Evolutionary conservation across 2,329 filamentous ascomycete species (phyloP).

Genomic region (Scytalidium sp.): DNA sequence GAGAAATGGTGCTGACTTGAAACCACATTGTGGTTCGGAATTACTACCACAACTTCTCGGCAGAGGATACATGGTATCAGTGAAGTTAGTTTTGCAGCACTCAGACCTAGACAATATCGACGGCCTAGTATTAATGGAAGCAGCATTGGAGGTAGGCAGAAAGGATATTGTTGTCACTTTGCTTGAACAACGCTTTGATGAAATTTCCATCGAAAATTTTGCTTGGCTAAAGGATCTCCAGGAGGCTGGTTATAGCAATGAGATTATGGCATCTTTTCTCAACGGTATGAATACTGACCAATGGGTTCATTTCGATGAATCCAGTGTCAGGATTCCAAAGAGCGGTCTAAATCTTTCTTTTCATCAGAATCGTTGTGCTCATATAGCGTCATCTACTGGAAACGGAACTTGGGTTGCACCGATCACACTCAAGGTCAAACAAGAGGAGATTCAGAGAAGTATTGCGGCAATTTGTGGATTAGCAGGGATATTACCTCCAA

Average conservation of each 20-base stretch:
- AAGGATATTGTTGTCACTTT: background rate
- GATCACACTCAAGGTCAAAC: background rate
- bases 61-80: too few species aligned
- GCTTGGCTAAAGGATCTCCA: constrained; percentile 11
- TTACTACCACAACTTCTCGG: too few species aligned
- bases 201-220: constrained; percentile 4
- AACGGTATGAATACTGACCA: constrained; percentile 4
- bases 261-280: constrained; percentile 11
- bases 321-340: background rate
- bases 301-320: constrained; percentile 5
- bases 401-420: background rate
- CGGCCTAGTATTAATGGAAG: too few species aligned
- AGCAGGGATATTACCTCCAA: constrained; percentile 3
- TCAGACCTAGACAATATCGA: too few species aligned
- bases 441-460: background rate
- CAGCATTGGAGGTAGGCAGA: too few species aligned
- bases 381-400: background rate
- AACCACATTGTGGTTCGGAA: too few species aligned
- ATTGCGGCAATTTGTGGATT: background rate
- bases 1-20: too few species aligned
- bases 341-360: background rate
- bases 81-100: too few species aligned
- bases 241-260: constrained; percentile 2
- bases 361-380: constrained; percentile 5
- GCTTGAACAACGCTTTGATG: background rate